phyloP scores from a whole-genome alignment of 805 yeast genomes.

The Yamadazyma phyllophila region DNA sequence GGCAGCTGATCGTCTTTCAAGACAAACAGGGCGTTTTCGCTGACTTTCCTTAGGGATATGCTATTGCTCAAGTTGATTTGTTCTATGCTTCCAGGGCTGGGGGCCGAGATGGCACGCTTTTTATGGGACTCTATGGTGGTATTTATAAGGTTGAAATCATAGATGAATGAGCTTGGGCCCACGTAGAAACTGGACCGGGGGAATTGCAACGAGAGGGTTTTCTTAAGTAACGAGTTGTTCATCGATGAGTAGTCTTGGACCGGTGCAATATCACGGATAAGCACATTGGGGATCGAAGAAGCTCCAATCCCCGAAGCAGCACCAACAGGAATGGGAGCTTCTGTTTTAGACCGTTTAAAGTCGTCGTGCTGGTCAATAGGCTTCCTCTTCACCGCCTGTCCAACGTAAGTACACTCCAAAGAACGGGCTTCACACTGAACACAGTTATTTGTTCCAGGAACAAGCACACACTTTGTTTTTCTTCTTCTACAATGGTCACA shows the following conservation, averaged over 20 bases:
- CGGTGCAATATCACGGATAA: slow-evolving; percentile 54
- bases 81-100: slow-evolving; percentile 52
- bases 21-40: slow-evolving; percentile 71
- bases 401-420: slow-evolving; percentile 72
- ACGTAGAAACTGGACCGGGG: slow-evolving; percentile 88
- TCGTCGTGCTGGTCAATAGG: slow-evolving; percentile 16
- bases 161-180: slow-evolving; percentile 79
- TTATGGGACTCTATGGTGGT: slow-evolving; percentile 44
- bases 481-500: slow-evolving; percentile 85
- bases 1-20: slow-evolving; percentile 79
- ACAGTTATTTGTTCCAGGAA: slow-evolving; percentile 63
- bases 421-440: slow-evolving; percentile 75
- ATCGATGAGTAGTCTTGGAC: slow-evolving; percentile 65
- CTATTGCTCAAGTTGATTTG: slow-evolving; percentile 72
- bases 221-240: slow-evolving; percentile 62
- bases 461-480: slow-evolving; percentile 73
- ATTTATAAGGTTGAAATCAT: slow-evolving; percentile 69
- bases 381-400: slow-evolving; percentile 46
- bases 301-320: too few relatives aligned
- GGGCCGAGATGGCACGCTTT: slow-evolving; percentile 33
- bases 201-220: slow-evolving; percentile 73
- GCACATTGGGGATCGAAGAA: slow-evolving; percentile 30
- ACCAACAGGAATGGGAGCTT: slow-evolving; percentile 2
- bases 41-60: slow-evolving; percentile 73
- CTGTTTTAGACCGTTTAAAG: slow-evolving; percentile 20